Conservation (phyloP, 2,329 filamentous ascomycete genomes). For the Neopestalotiopsis sp. region DNA sequence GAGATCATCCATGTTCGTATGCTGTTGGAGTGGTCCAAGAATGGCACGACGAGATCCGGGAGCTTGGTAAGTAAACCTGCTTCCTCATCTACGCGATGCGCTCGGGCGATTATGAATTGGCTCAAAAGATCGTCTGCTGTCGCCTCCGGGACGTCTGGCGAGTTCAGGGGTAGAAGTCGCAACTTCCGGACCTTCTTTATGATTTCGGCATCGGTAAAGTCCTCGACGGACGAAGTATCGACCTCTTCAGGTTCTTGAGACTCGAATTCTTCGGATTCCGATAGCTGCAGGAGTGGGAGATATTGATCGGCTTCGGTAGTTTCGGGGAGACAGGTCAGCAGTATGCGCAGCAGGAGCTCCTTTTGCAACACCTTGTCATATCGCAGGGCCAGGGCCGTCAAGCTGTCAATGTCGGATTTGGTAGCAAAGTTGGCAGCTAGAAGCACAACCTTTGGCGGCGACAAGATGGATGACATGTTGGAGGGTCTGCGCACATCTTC, state of each 20-base stretch:
- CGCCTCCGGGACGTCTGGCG: constrained; percentile 51
- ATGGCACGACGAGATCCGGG: constrained; percentile 70
- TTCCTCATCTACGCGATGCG: constrained; percentile 72
- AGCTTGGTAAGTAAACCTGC: constrained; percentile 74
- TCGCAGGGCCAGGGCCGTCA: constrained; percentile 62
- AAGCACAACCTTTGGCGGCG: constrained; percentile 72
- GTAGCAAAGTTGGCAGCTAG: constrained; percentile 74
- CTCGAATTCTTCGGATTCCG: constrained; percentile 54
- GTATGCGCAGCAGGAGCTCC: constrained; percentile 71
- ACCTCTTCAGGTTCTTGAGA: constrained; percentile 48
- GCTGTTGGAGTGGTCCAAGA: constrained; percentile 64
- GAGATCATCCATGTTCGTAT: constrained; percentile 74
- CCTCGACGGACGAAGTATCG: constrained; percentile 60
- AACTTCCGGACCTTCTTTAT: constrained; percentile 68
- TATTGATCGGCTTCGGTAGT: constrained; percentile 68
- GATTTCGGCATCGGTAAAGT: constrained; percentile 67
- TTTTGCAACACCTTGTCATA: constrained; percentile 63
- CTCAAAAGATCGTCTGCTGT: constrained; percentile 60
- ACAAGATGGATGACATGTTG: constrained; percentile 51
- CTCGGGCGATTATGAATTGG: constrained; percentile 70
- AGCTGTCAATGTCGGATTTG: constrained; percentile 65
- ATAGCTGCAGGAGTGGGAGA: constrained; percentile 61
- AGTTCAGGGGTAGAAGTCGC: constrained; percentile 62
- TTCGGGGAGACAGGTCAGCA: constrained; percentile 81
- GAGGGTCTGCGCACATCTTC: constrained; percentile 17